Conservation (phyloP, 2,329 filamentous ascomycete species). For the Rutstroemia sp. region DNA sequence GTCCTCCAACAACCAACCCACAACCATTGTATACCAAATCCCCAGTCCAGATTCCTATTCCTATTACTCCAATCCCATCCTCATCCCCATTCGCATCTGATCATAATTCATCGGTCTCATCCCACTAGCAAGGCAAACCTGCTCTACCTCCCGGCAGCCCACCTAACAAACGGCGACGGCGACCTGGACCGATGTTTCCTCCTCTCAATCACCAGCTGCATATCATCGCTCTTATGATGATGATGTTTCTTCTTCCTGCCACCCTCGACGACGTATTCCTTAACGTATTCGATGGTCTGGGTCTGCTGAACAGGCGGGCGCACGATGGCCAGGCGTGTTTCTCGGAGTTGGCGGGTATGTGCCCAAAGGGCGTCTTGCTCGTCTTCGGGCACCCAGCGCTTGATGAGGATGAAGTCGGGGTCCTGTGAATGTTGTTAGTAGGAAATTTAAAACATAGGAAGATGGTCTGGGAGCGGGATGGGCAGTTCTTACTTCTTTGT, state of each 20-base stretch:
- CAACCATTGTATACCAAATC: not conserved
- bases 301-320: not conserved
- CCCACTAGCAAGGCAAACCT: too few relatives aligned
- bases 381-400: constrained; percentile 62
- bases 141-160: constrained; percentile 5
- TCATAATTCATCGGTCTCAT: too few relatives aligned
- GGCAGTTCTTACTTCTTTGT: constrained; percentile 26
- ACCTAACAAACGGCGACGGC: constrained; percentile 3
- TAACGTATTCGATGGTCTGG: constrained; percentile 18
- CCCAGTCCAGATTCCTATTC: not conserved
- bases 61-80: not conserved
- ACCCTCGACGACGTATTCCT: constrained; percentile 23
- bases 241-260: constrained; percentile 27
- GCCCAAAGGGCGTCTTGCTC: constrained; percentile 67
- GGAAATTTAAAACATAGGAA: not conserved
- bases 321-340: constrained; percentile 20
- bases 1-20: not conserved
- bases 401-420: constrained; percentile 64
- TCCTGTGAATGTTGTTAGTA: constrained; percentile 37
- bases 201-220: constrained; percentile 10
- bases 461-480: not conserved
- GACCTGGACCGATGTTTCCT: not conserved
- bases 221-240: constrained; percentile 3
- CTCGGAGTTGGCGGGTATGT: constrained; percentile 53
- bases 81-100: not conserved